These are phyloP conservation scores for Crepidotus variabilis DNA, from an alignment of 768 basidiomycete genomes.

Conservation along the genomic window DNA sequence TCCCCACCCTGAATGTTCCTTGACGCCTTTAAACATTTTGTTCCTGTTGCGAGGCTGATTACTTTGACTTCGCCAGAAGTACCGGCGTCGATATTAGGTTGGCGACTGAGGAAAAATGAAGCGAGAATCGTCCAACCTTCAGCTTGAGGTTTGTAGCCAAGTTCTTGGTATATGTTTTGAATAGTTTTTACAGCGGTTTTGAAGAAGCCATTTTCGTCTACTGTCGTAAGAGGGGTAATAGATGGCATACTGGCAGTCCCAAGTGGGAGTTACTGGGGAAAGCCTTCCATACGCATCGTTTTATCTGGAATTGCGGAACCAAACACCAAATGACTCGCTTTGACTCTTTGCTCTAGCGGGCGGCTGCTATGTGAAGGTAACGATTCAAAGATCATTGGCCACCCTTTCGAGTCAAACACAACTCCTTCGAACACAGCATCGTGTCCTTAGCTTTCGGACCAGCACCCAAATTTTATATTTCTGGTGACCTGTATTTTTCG, in stretches of 20 bases:
- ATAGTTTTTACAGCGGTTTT: constrained; percentile 25
- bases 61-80: constrained; percentile 35
- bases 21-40: constrained; percentile 73
- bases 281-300: too few relatives aligned
- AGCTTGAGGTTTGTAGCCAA: constrained; percentile 47
- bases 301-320: too few relatives aligned
- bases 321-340: too few relatives aligned
- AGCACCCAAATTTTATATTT: too few relatives aligned
- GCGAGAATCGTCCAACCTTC: constrained; percentile 66
- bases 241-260: not conserved
- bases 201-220: constrained; percentile 7
- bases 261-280: too few relatives aligned
- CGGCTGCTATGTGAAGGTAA: too few relatives aligned
- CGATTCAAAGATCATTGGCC: too few relatives aligned
- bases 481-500: too few relatives aligned
- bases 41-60: constrained; percentile 76
- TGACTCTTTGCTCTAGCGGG: too few relatives aligned
- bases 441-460: too few relatives aligned
- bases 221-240: not conserved
- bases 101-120: constrained; percentile 39
- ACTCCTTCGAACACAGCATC: too few relatives aligned
- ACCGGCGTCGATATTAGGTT: constrained; percentile 2
- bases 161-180: constrained; percentile 37
- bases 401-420: too few relatives aligned
- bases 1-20: constrained; percentile 70